Evolutionary conservation across 208 protist species (phyloP).

Genomic region (Tritrichomonas musculus): DNA sequence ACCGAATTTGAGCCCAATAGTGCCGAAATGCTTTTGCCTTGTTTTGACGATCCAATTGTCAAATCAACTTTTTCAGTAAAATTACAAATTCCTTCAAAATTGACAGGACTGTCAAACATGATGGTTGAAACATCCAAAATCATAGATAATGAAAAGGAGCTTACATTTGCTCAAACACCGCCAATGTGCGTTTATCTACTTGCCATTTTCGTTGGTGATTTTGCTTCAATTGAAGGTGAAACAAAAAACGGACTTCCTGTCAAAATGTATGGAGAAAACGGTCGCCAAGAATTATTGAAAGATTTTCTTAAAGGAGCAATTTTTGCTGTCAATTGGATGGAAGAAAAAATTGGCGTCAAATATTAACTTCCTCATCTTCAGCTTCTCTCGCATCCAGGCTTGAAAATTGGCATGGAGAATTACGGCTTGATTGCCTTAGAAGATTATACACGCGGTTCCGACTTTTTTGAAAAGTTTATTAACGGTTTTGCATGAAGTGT

Average conservation of each 20-base stretch:
- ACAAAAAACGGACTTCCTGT: conserved; percentile 7
- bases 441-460: too few relatives aligned
- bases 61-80: too few relatives aligned
- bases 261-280: background rate
- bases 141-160: background rate
- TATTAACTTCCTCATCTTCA: background rate
- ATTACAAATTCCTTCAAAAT: background rate
- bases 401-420: too few relatives aligned
- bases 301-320: background rate
- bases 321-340: background rate
- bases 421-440: too few relatives aligned
- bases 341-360: background rate
- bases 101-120: background rate
- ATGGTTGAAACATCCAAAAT: background rate
- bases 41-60: conserved; percentile 48
- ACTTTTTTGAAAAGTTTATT: too few relatives aligned
- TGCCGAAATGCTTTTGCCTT: conserved; percentile 41
- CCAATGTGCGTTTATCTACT: conserved; percentile 30
- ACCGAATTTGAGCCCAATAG: conserved; percentile 42
- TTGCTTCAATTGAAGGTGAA: background rate
- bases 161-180: conserved; percentile 3
- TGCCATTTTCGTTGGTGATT: background rate
- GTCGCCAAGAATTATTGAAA: background rate
- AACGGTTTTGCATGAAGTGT: background rate
- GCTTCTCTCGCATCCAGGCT: background rate